phyloP scores from a whole-genome alignment of 495 filamentous ascomycete genomes.

The Podospora bellae-mahoneyi region DNA sequence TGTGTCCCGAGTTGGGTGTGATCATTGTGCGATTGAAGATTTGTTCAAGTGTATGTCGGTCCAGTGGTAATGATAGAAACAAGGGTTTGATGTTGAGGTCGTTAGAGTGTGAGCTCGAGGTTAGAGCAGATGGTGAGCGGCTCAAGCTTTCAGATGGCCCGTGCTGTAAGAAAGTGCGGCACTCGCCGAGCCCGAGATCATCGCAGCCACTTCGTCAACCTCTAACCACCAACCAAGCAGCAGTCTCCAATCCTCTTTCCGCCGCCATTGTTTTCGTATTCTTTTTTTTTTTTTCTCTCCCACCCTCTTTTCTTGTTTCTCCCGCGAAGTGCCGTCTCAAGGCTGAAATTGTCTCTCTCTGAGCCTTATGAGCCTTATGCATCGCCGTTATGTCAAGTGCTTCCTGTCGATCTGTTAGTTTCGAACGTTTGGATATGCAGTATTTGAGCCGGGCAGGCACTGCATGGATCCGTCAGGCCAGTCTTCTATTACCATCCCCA shows the following conservation, averaged over 20 bases:
- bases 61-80: not conserved
- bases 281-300: not conserved
- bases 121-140: too few relatives aligned
- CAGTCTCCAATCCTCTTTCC: not conserved
- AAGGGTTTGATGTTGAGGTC: not conserved
- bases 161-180: not conserved
- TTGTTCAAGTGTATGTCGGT: not conserved
- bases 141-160: not conserved
- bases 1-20: not conserved
- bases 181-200: constrained; percentile 9
- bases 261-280: not conserved
- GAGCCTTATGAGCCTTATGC: not conserved
- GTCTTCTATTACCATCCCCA: constrained; percentile 7
- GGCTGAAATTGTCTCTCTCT: not conserved
- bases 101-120: not conserved
- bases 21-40: not conserved
- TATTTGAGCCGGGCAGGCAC: not conserved
- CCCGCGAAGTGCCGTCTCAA: not conserved
- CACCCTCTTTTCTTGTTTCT: not conserved
- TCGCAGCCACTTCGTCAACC: constrained; percentile 5
- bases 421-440: constrained; percentile 5
- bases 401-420: not conserved
- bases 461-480: constrained; percentile 4
- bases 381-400: not conserved
- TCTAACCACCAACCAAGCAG: not conserved